Conservation (phyloP, 1,139 yeast species). For the Yamadazyma triangularis region DNA sequence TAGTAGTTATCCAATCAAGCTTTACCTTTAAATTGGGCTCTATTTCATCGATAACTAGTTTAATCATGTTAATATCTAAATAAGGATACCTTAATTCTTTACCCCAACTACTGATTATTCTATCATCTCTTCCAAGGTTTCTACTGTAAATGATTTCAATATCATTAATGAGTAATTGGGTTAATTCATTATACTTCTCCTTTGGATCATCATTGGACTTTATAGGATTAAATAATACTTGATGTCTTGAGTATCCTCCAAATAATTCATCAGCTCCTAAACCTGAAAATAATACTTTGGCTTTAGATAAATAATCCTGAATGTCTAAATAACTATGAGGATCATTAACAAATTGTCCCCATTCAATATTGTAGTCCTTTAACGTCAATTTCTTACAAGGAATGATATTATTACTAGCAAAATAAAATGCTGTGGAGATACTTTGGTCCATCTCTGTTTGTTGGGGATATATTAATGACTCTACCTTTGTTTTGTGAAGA, state of each 20-base stretch:
- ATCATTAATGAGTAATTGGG: slow-evolving; percentile 59
- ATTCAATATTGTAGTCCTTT: slow-evolving; percentile 10
- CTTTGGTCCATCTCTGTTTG: slow-evolving; percentile 93
- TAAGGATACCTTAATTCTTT: slow-evolving; percentile 90
- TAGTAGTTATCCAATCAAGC: slow-evolving; percentile 28
- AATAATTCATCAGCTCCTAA: slow-evolving; percentile 96
- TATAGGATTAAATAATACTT: slow-evolving; percentile 39
- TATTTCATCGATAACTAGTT: slow-evolving; percentile 42
- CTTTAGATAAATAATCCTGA: slow-evolving; percentile 38
- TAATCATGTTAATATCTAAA: slow-evolving; percentile 60
- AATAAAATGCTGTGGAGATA: slow-evolving; percentile 90
- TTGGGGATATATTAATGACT: slow-evolving; percentile 71
- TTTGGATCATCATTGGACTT: slow-evolving; percentile 16
- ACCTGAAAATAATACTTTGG: slow-evolving; percentile 80
- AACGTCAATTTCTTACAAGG: slow-evolving; percentile 12
- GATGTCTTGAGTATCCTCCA: slow-evolving; percentile 89
- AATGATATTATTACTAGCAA: slow-evolving; percentile 62
- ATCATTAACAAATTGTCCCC: slow-evolving; percentile 18
- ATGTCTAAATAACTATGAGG: slow-evolving; percentile 9
- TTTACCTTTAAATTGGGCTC: slow-evolving; percentile 50
- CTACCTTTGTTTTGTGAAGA: slow-evolving; percentile 47
- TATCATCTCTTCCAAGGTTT: slow-evolving; percentile 87
- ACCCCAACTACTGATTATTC: slow-evolving; percentile 82
- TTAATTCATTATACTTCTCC: slow-evolving; percentile 19
- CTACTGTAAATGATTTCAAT: slow-evolving; percentile 70